Base-by-base conservation (phyloP, 495 filamentous ascomycete genomes). In the Cercophora sp. region DNA sequence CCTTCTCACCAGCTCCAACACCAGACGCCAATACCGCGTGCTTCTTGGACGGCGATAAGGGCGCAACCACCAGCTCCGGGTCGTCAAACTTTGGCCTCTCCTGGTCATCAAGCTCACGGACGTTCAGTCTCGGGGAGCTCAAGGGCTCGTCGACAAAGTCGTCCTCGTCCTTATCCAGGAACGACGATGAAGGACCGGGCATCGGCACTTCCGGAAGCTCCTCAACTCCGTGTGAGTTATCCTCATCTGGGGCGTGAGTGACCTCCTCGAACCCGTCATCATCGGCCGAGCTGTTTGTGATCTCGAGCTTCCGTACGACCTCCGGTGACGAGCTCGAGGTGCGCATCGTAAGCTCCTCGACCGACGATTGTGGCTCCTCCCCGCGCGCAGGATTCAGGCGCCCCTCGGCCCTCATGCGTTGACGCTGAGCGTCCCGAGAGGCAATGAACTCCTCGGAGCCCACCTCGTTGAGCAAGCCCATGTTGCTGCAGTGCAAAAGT, bases 191-290 rank as follows among this genome's bases (percentile, higher is more conserved):
- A 0, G 66, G 58, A 0, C 57, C 44, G 15, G 55, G 56, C n/a
- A 63, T 48, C 1, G 61, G 59, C 6, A 71, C 71, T 50, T 78
- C 75, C 1, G 74, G 71, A 34, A 77, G 72, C 31, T 74, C 75
- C 53, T 77, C 58, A 15, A 78, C 71, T 16, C 74, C 75, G 40
- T 77, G 73, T 3, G 73, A 72, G 16, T 60, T 75, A 41, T 87
- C 85, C 42, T 89, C 85, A 5, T 86, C 86, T 2, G 81, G 80
- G 16, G 81, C 79, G 46, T 84, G 80, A 15, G 81, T 80, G 16
- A 98, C 91, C 66, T 96, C 89, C 66, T 98, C 93, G 60, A 96
- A 98, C 0, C 88, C 91, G 62, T 97, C 92, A 48, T 96, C 91
- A 49, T 96, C 93, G 2, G 44, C 58, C 9, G 82, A 84, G 15